A percentile compares a stretch with the other conserved stretches of the same genome.
Conservation (phyloP, 495 filamentous ascomycete species). For the Tuber aestivum region DNA sequence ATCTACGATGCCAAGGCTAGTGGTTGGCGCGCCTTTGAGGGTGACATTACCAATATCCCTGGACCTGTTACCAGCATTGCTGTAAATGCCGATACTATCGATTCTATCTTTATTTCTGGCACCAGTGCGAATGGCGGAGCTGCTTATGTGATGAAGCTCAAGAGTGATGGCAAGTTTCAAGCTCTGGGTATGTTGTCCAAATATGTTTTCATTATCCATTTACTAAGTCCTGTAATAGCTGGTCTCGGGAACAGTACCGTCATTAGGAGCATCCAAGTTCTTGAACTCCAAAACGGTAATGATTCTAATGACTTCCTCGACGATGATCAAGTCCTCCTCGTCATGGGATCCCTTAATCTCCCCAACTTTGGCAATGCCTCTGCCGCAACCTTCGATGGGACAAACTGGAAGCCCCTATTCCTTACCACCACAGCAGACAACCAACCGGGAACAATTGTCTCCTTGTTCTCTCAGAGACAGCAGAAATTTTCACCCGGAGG, state of each 20-base stretch:
- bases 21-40: slow-evolving; percentile 61
- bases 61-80: slow-evolving; percentile 63
- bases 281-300: slow-evolving; percentile 63
- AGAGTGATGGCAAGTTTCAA: slow-evolving; percentile 53
- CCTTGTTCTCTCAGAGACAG: slow-evolving; percentile 67
- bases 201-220: not conserved
- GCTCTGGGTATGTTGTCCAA: slow-evolving; percentile 23
- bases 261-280: slow-evolving; percentile 64
- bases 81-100: slow-evolving; percentile 62
- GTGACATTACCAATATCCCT: slow-evolving; percentile 58
- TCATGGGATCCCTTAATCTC: slow-evolving; percentile 72
- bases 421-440: slow-evolving; percentile 62
- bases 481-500: slow-evolving; percentile 57
- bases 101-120: slow-evolving; percentile 76
- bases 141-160: slow-evolving; percentile 71
- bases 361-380: slow-evolving; percentile 68
- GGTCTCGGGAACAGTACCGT: slow-evolving; percentile 46
- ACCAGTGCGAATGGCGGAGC: slow-evolving; percentile 56
- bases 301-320: slow-evolving; percentile 57
- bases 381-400: slow-evolving; percentile 83
- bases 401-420: slow-evolving; percentile 66
- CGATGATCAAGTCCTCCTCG: slow-evolving; percentile 63
- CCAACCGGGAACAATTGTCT: slow-evolving; percentile 64
- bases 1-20: slow-evolving; percentile 62
- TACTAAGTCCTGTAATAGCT: slow-evolving; percentile 19